Evolutionary conservation across 2,329 filamentous ascomycete species (phyloP).

Genomic region (Hymenoscyphus fructigenus): DNA sequence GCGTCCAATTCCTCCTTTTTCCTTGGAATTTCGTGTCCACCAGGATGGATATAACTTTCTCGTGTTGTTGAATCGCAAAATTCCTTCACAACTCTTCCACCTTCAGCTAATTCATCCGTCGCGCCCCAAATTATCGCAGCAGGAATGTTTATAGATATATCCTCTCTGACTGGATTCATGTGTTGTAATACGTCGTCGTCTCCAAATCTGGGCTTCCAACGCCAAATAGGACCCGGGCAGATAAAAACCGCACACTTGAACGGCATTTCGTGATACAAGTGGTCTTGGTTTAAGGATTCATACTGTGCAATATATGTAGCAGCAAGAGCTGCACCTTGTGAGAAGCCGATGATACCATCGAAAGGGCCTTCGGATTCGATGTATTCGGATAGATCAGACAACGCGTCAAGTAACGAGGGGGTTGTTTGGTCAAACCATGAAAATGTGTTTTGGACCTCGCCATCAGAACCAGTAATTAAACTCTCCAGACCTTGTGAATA

Average conservation of each 20-base stretch:
- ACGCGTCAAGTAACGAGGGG: background rate
- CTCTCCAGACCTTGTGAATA: background rate
- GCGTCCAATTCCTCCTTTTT: background rate
- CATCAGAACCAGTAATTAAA: conserved; percentile 1
- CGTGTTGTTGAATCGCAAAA: background rate
- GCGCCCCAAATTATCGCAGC: background rate
- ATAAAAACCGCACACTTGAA: conserved; percentile 8
- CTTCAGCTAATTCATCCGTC: background rate
- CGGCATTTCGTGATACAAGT: background rate
- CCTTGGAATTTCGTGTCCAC: conserved; percentile 2
- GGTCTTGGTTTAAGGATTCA: background rate
- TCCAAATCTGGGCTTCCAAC: background rate
- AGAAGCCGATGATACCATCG: conserved; percentile 15
- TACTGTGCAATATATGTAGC: conserved; percentile 4
- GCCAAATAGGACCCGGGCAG: background rate
- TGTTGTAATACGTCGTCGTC: background rate
- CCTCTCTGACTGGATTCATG: background rate
- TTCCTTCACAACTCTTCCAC: background rate
- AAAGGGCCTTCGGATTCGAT: conserved; percentile 10
- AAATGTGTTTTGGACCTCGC: background rate
- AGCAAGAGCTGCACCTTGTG: conserved; percentile 42
- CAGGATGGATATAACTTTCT: background rate
- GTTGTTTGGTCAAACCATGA: background rate
- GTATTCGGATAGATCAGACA: conserved; percentile 1
- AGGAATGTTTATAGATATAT: background rate